Base-by-base conservation (phyloP, 2,329 filamentous ascomycete species). In the Ascochyta fabae region DNA sequence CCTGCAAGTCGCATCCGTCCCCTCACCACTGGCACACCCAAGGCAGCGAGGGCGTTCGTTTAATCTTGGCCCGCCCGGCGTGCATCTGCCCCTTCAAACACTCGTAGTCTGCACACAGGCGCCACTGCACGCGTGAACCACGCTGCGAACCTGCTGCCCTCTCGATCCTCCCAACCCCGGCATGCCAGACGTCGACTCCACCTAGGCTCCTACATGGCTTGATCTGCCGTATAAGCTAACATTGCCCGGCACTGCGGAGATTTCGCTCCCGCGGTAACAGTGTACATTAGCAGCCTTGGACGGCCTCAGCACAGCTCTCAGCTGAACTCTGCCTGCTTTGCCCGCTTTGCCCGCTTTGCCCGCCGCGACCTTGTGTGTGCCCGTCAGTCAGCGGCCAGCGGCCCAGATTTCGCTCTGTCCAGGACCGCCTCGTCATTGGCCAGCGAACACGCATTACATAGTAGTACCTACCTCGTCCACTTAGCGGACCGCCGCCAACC, bases 101-200 rank as follows among this genome's bases (percentile, higher is more conserved):
- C 46, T 47, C 46, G 51, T 55, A 45, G 47, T 53, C 60, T 67
- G 62, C 59, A 65, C 58, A 62, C 62, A 61, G 41, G 46, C 50
- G 51, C 48, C 67, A 68, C 62, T 66, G 68, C 65, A 72, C 70
- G 72, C 70, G 69, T 68, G 70, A 72, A 70, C 71, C 71, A 73
- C 70, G 61, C 67, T 61, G 66, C 62, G 70, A 66, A 61, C 70
- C 69, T 40, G 53, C 53, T 51, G 43, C 38, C 47, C 43, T 51
- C 47, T 51, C 47, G 33, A 51, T 51, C 42, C 47, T 47, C 53
- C 62, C 55, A 60, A 61, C 66, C 71, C 64, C 59, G 68, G 66
- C 66, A 61, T 67, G 64, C 66, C 59, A 70, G 60, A 68, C 68
- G 64, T 67, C 62, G 70, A 64, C 69, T 67, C 71, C 69, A 73